Evolutionary conservation across 768 basidiomycete genomes (phyloP).

Genomic region (Lentinula sp.): DNA sequence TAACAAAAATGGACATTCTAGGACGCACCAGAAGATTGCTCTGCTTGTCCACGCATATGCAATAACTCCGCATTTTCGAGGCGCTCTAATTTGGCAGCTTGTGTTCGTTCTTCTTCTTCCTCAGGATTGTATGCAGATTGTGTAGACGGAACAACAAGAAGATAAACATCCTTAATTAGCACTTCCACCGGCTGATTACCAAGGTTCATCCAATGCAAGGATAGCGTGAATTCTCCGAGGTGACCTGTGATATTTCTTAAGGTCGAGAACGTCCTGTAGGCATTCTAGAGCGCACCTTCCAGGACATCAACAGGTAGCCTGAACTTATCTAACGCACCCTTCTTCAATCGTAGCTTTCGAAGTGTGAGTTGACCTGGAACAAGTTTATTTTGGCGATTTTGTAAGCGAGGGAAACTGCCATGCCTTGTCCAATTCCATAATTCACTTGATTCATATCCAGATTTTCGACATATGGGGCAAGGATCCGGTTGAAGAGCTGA

Average conservation of each 20-base stretch:
- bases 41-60: conserved; percentile 57
- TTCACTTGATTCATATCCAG: conserved; percentile 93
- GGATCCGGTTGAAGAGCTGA: conserved; percentile 81
- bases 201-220: conserved; percentile 85
- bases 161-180: conserved; percentile 88
- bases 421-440: conserved; percentile 86
- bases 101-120: conserved; percentile 79
- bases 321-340: conserved; percentile 91
- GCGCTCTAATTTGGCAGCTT: conserved; percentile 85
- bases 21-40: conserved; percentile 37
- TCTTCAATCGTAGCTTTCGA: conserved; percentile 81
- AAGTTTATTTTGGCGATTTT: background rate
- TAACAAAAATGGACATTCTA: background rate
- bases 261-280: background rate
- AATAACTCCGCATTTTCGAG: conserved; percentile 84
- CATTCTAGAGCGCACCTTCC: conserved; percentile 51
- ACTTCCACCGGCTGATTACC: conserved; percentile 89
- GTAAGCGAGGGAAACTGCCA: conserved; percentile 8
- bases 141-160: conserved; percentile 82
- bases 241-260: conserved; percentile 44
- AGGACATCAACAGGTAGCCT: conserved; percentile 91
- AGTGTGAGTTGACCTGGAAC: conserved; percentile 67
- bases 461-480: conserved; percentile 95
- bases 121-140: conserved; percentile 64
- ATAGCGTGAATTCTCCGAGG: conserved; percentile 80